Conservation (phyloP, 306 rosid species). For the Begonia loranthoides region DNA sequence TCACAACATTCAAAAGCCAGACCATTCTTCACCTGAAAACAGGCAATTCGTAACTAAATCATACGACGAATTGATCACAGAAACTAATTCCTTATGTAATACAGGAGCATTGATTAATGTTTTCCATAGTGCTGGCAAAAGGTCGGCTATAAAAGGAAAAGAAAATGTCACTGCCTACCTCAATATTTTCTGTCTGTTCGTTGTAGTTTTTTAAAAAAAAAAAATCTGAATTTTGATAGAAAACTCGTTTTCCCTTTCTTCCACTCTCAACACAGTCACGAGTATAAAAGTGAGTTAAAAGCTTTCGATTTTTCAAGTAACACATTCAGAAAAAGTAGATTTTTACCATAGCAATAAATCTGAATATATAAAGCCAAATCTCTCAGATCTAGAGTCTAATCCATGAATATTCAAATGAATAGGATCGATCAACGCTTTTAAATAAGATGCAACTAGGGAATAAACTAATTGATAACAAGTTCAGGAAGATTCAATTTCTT, state of each 20-base stretch:
- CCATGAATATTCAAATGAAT: background rate
- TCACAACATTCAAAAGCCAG: background rate
- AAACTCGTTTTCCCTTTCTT: too few species aligned
- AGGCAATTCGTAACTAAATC: constrained; percentile 8
- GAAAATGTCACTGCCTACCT: too few species aligned
- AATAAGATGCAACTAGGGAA: constrained; percentile 6
- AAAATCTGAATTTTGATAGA: too few species aligned
- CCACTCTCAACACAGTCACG: too few species aligned
- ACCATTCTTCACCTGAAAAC: constrained; percentile 8
- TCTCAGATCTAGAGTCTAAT: background rate
- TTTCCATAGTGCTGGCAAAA: too few species aligned
- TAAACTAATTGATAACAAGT: too few species aligned
- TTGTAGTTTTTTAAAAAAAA: too few species aligned
- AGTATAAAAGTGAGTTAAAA: too few species aligned
- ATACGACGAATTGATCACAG: background rate
- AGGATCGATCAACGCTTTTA: background rate
- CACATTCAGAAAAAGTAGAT: background rate
- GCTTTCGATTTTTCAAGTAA: too few species aligned
- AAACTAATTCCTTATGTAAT: background rate
- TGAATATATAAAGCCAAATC: background rate
- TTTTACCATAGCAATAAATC: background rate
- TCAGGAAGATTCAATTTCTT: constrained; percentile 5
- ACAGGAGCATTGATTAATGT: background rate
- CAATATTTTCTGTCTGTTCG: too few species aligned
- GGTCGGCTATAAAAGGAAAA: too few species aligned